Base-by-base conservation (phyloP, 768 basidiomycete genomes). In the Tubosaeta sp. region DNA sequence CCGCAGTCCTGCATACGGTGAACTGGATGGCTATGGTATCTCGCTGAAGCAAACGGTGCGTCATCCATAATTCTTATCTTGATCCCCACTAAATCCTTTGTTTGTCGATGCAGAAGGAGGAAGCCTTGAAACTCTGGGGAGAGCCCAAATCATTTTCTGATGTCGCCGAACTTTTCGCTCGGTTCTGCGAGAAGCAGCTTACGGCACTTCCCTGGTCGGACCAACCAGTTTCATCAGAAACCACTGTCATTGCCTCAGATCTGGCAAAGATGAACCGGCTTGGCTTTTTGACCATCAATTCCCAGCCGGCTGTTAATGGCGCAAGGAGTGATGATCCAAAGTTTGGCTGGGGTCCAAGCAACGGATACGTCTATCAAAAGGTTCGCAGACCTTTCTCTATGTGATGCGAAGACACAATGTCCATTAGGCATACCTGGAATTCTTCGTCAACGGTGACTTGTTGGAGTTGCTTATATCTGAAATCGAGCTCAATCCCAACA, bases 311-410 rank as follows among this genome's bases (percentile, higher is more conserved):
- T 3, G 94, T 97, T 27, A 90, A 95, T 62, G 94, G 93, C 42
- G 88, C 79, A 9, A 74, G 77, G 54, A 94, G 91, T 61, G 86
- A 90, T 48, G 87, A 97, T 69, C 82, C 84, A 55, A 74, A 82
- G 6, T 87, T 90, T 63, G 94, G 94, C 13, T 97, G 94, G 94
- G 94, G 94, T 16, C 94, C 94, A 10, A 74, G 82, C 36, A 91
- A 94, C 46, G 94, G 94, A 6, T 97, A 90, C 59, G 86, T 97
- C 19, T 97, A 96, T 69, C 94, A 97, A 69, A 96, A 96, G 82
- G 91, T 86, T 45, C 29, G 71, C 49, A 19, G 8, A 27, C 7
- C 30, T 18, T 36, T 9, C 36, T 38, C 13, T 6, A 14, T 36
- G 60, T 12, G 9, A 24, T 38, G 8, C 29, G 14, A 13, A n/a